Percentiles rank a stretch among this genome's conserved stretches.
phyloP scores from a whole-genome alignment of 2,329 filamentous ascomycete species.

The Aureobasidium sp. region DNA sequence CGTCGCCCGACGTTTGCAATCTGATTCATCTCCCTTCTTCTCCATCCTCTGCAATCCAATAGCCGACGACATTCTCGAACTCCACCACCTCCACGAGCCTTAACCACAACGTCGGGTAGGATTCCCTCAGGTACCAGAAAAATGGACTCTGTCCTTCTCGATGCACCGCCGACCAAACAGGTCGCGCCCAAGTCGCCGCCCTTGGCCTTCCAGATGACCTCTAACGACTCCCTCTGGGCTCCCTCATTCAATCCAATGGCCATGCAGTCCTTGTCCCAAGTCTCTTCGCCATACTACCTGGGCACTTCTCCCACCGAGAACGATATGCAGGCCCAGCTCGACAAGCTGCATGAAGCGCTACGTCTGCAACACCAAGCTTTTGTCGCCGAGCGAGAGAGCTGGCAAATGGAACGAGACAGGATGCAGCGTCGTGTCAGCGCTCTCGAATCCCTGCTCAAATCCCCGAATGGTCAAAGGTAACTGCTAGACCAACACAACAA shows the following conservation, averaged over 20 bases:
- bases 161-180: neutral
- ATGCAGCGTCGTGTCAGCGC: slow-evolving; percentile 25
- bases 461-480: slow-evolving; percentile 25
- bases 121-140: neutral
- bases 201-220: slow-evolving; percentile 25
- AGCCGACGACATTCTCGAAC: neutral
- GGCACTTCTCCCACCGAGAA: slow-evolving; percentile 1
- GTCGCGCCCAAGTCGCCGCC: slow-evolving; percentile 24
- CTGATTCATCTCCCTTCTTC: neutral
- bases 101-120: neutral
- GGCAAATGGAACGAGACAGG: slow-evolving; percentile 24
- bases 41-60: neutral
- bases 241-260: slow-evolving; percentile 13
- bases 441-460: slow-evolving; percentile 26
- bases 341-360: slow-evolving; percentile 26
- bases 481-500: neutral
- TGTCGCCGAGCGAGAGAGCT: slow-evolving; percentile 25
- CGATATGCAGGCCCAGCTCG: slow-evolving; percentile 25
- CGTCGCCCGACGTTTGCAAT: neutral
- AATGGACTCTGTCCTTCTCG: neutral
- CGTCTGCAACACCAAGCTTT: slow-evolving; percentile 26
- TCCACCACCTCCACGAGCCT: neutral
- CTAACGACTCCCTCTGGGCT: slow-evolving; percentile 26
- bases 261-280: slow-evolving; percentile 17
- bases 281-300: neutral